phyloP scores from a whole-genome alignment of 768 basidiomycete species.

The button mushroom (Agaricus bisporus) region DNA sequence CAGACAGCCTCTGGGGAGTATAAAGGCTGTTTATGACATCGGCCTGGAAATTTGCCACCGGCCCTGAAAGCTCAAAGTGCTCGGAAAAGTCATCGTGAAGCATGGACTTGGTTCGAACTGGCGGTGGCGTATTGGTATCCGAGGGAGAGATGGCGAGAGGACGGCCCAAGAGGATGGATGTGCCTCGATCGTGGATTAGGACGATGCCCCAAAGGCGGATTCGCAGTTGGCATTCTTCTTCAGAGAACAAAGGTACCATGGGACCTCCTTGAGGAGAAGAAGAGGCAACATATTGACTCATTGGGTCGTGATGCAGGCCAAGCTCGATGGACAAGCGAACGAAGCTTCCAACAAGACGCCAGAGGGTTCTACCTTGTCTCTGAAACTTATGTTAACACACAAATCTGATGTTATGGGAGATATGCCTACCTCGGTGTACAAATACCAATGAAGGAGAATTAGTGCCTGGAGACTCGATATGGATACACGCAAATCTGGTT shows the following conservation, averaged over 20 bases:
- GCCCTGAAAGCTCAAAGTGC: conserved; percentile 72
- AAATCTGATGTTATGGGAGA: background rate
- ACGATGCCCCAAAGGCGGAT: conserved; percentile 84
- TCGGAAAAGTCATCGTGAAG: conserved; percentile 56
- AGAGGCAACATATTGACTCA: conserved; percentile 39
- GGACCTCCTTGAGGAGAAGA: conserved; percentile 22
- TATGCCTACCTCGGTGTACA: conserved; percentile 69
- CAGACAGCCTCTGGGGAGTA: conserved; percentile 63
- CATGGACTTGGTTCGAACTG: conserved; percentile 35
- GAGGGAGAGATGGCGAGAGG: conserved; percentile 77
- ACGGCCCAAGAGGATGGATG: conserved; percentile 80
- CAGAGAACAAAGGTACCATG: conserved; percentile 44
- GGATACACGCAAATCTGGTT: conserved; percentile 79
- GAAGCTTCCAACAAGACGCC: conserved; percentile 83
- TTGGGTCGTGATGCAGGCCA: conserved; percentile 83
- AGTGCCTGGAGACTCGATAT: conserved; percentile 79
- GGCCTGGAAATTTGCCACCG: conserved; percentile 79
- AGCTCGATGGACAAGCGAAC: conserved; percentile 80
- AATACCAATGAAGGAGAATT: conserved; percentile 82
- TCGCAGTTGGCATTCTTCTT: conserved; percentile 72
- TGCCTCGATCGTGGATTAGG: conserved; percentile 82
- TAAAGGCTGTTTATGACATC: conserved; percentile 87
- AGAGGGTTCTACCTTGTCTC: conserved; percentile 86
- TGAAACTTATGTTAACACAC: conserved; percentile 22
- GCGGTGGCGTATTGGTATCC: conserved; percentile 79